These are phyloP conservation scores for Pseudozyma flocculosa DNA, from an alignment of 1,284 basidiomycete genomes.

Conservation along the genomic window DNA sequence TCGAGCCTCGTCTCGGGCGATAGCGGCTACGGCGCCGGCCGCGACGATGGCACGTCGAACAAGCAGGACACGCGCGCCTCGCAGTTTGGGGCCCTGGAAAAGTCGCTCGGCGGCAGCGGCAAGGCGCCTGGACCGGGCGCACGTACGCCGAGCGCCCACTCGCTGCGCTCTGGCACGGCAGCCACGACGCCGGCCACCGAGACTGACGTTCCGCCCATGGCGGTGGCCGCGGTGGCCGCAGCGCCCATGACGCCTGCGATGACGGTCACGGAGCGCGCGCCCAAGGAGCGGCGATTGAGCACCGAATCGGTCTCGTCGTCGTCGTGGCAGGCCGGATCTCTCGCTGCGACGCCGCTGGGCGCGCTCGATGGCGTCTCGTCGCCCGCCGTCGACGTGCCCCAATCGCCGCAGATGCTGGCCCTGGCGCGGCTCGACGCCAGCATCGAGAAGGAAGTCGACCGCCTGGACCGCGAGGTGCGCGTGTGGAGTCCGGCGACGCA, in stretches of 20 bases:
- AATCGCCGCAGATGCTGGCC: conserved; percentile 20
- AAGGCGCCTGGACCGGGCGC: too few species aligned
- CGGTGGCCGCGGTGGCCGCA: neutral
- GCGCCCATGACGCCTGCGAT: neutral
- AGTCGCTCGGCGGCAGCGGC: conserved; percentile 13
- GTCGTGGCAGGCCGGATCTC: conserved; percentile 32
- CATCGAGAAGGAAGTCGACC: conserved; percentile 48
- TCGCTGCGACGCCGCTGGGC: conserved; percentile 18
- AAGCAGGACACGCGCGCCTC: conserved; percentile 28
- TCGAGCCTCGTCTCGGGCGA: too few species aligned
- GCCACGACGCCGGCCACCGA: neutral
- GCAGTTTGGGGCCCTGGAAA: conserved; percentile 27
- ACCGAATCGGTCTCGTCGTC: conserved; percentile 30
- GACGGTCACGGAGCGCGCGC: neutral
- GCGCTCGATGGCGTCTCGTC: conserved; percentile 3
- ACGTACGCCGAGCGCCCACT: too few species aligned
- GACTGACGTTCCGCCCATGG: neutral
- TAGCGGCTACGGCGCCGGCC: too few species aligned
- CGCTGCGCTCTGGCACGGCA: neutral
- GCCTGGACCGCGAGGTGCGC: conserved; percentile 49
- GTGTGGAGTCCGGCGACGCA: conserved; percentile 52
- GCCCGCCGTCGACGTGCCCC: conserved; percentile 19
- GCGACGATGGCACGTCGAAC: too few species aligned
- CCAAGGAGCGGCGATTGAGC: conserved; percentile 11
- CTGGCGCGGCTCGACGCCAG: conserved; percentile 31